Evolutionary conservation across 176 grass and related monocot genomes (phyloP).

Genomic region (Pharus latifolius): DNA sequence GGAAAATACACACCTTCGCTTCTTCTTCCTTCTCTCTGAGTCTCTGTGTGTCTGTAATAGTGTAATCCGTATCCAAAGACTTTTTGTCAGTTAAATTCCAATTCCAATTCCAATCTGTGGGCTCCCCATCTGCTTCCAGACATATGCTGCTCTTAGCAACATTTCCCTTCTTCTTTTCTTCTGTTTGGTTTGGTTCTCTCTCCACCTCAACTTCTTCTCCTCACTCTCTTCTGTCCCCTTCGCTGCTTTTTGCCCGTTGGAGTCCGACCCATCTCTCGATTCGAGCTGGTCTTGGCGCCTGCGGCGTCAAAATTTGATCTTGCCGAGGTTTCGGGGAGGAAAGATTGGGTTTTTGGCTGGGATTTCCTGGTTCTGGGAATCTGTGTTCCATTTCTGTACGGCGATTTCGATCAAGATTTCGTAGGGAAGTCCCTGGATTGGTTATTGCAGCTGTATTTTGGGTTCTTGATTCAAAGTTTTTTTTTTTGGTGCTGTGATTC

Average conservation of each 20-base stretch:
- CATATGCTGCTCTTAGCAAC: slow-evolving; percentile 12
- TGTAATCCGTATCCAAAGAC: not conserved
- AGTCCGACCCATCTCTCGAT: not conserved
- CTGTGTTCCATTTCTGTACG: not conserved
- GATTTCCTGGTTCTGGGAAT: not conserved
- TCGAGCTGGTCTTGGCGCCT: not conserved
- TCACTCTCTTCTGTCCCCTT: not conserved
- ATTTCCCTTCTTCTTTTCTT: not conserved
- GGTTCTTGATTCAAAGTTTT: not conserved
- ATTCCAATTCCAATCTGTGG: slow-evolving; percentile 5
- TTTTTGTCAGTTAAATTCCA: slow-evolving; percentile 13
- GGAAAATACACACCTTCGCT: not conserved
- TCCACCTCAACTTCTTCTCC: not conserved
- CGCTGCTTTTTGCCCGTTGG: not conserved
- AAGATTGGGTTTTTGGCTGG: slow-evolving; percentile 2
- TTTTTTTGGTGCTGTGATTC: not conserved
- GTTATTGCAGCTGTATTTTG: too few relatives aligned
- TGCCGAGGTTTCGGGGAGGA: not conserved
- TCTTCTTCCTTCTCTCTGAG: not conserved
- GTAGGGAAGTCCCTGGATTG: not conserved
- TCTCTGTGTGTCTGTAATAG: not conserved
- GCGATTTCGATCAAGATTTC: not conserved
- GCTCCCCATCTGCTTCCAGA: not conserved
- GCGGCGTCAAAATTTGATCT: slow-evolving; percentile 16
- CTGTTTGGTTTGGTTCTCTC: not conserved